A percentile compares a stretch with the other conserved stretches of the same genome.
Conservation (phyloP, 129 eudicot species). For the Dittrichia graveolens region DNA sequence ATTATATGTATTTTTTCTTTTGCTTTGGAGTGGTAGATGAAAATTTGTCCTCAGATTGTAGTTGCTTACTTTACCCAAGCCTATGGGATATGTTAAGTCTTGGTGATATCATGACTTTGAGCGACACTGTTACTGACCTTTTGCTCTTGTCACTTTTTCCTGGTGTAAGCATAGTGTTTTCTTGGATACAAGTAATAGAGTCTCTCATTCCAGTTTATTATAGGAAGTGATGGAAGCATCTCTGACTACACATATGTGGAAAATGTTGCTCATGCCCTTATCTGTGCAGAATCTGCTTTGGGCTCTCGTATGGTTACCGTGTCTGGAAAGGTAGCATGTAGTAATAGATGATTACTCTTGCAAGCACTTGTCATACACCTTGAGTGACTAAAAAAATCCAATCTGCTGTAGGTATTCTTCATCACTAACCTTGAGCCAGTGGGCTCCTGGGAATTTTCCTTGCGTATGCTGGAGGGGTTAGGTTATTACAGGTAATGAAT, state of each 20-base stretch:
- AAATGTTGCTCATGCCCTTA: slow-evolving; percentile 86
- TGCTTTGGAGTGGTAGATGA: slow-evolving; percentile 14
- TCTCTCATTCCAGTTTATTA: slow-evolving; percentile 85
- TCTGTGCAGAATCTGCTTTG: slow-evolving; percentile 86
- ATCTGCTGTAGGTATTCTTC: slow-evolving; percentile 65
- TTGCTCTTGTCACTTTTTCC: neutral
- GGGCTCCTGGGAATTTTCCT: slow-evolving; percentile 68
- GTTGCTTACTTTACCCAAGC: slow-evolving; percentile 18
- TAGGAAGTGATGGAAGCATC: slow-evolving; percentile 71
- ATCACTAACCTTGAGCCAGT: slow-evolving; percentile 77
- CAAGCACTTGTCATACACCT: slow-evolving; percentile 8
- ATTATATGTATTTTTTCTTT: slow-evolving; percentile 2
- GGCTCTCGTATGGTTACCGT: slow-evolving; percentile 51
- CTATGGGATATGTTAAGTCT: neutral
- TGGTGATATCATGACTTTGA: slow-evolving; percentile 8
- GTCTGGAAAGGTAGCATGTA: slow-evolving; percentile 74
- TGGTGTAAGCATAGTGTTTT: neutral
- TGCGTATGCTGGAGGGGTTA: slow-evolving; percentile 62
- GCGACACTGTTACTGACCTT: slow-evolving; percentile 2
- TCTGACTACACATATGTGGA: slow-evolving; percentile 90
- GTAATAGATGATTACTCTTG: slow-evolving; percentile 4
- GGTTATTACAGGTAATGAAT: slow-evolving; percentile 72
- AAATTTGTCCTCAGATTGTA: neutral
- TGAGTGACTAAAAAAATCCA: neutral
- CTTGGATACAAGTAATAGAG: slow-evolving; percentile 57